phyloP scores from a whole-genome alignment of 768 basidiomycete genomes.

The Coprinellus aureogranulatus region DNA sequence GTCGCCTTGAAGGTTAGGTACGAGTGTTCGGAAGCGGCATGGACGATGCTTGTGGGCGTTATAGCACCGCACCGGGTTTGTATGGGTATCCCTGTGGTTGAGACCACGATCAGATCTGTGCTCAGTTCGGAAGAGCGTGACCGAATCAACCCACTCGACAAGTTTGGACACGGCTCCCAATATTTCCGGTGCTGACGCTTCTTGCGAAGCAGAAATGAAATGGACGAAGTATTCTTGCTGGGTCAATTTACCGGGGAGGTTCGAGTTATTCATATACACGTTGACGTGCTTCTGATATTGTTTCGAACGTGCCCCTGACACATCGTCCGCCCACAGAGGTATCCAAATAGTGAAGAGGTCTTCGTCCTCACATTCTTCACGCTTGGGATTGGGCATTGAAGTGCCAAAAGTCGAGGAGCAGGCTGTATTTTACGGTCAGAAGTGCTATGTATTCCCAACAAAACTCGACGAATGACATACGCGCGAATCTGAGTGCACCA shows the following conservation, averaged over 20 bases:
- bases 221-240: conserved; percentile 32
- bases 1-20: neutral
- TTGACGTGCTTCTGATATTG: conserved; percentile 35
- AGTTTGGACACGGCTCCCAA: conserved; percentile 22
- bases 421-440: too few relatives aligned
- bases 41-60: neutral
- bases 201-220: conserved; percentile 29
- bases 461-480: too few relatives aligned
- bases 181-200: conserved; percentile 29
- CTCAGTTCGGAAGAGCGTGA: neutral
- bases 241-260: conserved; percentile 23
- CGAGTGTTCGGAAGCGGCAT: neutral
- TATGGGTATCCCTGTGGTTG: neutral
- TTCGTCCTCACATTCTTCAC: conserved; percentile 6
- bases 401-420: neutral
- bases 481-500: neutral
- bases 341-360: conserved; percentile 12
- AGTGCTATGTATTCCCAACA: too few relatives aligned
- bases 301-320: conserved; percentile 31
- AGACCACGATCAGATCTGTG: neutral
- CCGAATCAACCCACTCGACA: neutral
- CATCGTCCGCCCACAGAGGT: conserved; percentile 26
- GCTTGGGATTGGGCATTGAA: neutral
- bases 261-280: conserved; percentile 27
- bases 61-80: neutral